These are phyloP conservation scores for Yamadazyma atlantica DNA, from an alignment of 1,139 yeast species.

Conservation along the genomic window DNA sequence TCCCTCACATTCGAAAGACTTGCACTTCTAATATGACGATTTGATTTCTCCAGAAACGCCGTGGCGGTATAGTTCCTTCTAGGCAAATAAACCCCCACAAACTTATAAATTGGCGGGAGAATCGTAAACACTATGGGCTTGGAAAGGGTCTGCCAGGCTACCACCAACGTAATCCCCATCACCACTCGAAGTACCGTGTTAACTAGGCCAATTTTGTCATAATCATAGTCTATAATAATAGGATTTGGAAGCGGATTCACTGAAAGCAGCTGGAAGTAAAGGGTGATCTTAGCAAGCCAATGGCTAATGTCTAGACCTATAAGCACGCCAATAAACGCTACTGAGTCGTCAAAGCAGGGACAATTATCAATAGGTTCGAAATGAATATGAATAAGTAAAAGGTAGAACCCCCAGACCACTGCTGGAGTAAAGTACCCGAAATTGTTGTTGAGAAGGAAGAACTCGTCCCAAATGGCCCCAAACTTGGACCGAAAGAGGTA, in stretches of 20 bases:
- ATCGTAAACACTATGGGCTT: constrained; percentile 60
- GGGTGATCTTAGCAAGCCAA: constrained; percentile 37
- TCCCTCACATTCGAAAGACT: constrained; percentile 43
- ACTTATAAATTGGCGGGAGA: constrained; percentile 48
- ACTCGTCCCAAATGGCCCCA: constrained; percentile 42
- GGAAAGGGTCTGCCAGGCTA: constrained; percentile 65
- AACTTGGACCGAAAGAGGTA: constrained; percentile 39
- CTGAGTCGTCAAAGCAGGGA: constrained; percentile 95
- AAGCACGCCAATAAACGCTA: constrained; percentile 89
- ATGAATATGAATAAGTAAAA: constrained; percentile 62
- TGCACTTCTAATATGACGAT: constrained; percentile 38
- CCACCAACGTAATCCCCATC: constrained; percentile 60
- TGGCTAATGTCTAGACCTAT: constrained; percentile 68
- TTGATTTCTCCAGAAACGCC: constrained; percentile 37
- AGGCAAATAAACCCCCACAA: constrained; percentile 43
- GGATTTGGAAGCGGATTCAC: constrained; percentile 24
- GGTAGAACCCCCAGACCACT: constrained; percentile 38
- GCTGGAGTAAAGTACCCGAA: constrained; percentile 35
- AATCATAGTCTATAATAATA: constrained; percentile 40
- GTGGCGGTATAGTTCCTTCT: constrained; percentile 40
- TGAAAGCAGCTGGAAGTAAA: constrained; percentile 21
- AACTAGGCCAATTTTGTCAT: constrained; percentile 38
- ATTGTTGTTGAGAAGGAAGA: constrained; percentile 28
- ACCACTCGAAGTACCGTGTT: constrained; percentile 45
- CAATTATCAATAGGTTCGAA: constrained; percentile 91